Evolutionary conservation across 2,329 filamentous ascomycete genomes (phyloP).

Genomic region (Trichophyton verrucosum): DNA sequence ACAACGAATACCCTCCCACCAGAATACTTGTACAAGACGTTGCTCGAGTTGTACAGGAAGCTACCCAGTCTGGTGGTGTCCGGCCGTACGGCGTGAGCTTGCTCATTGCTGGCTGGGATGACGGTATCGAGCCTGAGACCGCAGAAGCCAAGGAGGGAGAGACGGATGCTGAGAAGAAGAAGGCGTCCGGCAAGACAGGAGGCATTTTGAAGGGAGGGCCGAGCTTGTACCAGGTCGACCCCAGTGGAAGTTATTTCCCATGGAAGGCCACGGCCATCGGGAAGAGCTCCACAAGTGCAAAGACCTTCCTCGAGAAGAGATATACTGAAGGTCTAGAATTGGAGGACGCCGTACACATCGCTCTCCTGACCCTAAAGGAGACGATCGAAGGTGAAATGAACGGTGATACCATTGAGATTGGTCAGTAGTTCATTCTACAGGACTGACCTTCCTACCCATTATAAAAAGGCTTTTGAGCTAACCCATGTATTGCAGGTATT

Average conservation of each 20-base stretch:
- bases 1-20: slow-evolving; percentile 99
- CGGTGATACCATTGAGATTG: slow-evolving; percentile 95
- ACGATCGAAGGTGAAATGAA: slow-evolving; percentile 99
- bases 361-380: slow-evolving; percentile 92
- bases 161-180: slow-evolving; percentile 52
- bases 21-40: slow-evolving; percentile 98
- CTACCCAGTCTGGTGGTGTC: slow-evolving; percentile 94
- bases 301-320: slow-evolving; percentile 98
- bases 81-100: slow-evolving; percentile 92
- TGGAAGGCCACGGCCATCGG: slow-evolving; percentile 99
- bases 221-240: slow-evolving; percentile 96
- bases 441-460: neutral
- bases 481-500: slow-evolving; percentile 51
- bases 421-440: slow-evolving; percentile 38
- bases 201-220: slow-evolving; percentile 92
- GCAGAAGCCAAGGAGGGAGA: slow-evolving; percentile 47
- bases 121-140: slow-evolving; percentile 79
- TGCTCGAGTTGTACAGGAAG: slow-evolving; percentile 95
- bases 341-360: slow-evolving; percentile 97
- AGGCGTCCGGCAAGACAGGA: slow-evolving; percentile 74
- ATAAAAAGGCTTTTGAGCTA: slow-evolving; percentile 8
- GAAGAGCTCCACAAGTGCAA: slow-evolving; percentile 94
- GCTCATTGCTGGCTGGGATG: slow-evolving; percentile 94
- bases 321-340: slow-evolving; percentile 95
- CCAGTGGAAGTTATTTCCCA: slow-evolving; percentile 96